These are phyloP conservation scores for Phlebiopsis flavidoalba DNA, from an alignment of 768 basidiomycete genomes.

Conservation along the genomic window DNA sequence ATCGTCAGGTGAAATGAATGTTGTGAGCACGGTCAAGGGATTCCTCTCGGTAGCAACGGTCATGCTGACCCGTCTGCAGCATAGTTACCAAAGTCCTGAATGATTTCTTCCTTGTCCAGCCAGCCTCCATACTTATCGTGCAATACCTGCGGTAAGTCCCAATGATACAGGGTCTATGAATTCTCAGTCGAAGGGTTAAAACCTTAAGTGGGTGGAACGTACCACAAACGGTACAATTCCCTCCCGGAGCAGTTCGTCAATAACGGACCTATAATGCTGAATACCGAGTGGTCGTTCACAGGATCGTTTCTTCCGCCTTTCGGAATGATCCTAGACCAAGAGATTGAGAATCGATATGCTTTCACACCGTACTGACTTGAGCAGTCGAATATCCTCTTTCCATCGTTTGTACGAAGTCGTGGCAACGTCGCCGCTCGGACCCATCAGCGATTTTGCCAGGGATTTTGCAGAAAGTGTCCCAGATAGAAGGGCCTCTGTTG, in stretches of 20 bases:
- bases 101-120: constrained; percentile 66
- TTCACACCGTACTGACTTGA: constrained; percentile 43
- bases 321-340: constrained; percentile 54
- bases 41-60: background rate
- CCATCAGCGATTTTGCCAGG: constrained; percentile 41
- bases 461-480: constrained; percentile 44
- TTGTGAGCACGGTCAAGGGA: background rate
- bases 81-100: constrained; percentile 61
- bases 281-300: constrained; percentile 42
- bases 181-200: background rate
- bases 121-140: constrained; percentile 74
- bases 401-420: constrained; percentile 42
- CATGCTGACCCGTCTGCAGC: constrained; percentile 28
- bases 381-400: constrained; percentile 38
- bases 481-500: constrained; percentile 37
- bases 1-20: constrained; percentile 26
- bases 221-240: constrained; percentile 42
- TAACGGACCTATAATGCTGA: constrained; percentile 39
- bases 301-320: constrained; percentile 39
- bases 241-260: constrained; percentile 38
- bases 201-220: constrained; percentile 13
- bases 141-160: constrained; percentile 75
- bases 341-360: constrained; percentile 47
- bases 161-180: constrained; percentile 62
- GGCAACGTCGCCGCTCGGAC: constrained; percentile 37